Percentiles rank a stretch among this genome's conserved stretches.
These are phyloP conservation scores for Spinacia oleracea DNA, from an alignment of 179 eudicot genomes.

Conservation along the genomic window DNA sequence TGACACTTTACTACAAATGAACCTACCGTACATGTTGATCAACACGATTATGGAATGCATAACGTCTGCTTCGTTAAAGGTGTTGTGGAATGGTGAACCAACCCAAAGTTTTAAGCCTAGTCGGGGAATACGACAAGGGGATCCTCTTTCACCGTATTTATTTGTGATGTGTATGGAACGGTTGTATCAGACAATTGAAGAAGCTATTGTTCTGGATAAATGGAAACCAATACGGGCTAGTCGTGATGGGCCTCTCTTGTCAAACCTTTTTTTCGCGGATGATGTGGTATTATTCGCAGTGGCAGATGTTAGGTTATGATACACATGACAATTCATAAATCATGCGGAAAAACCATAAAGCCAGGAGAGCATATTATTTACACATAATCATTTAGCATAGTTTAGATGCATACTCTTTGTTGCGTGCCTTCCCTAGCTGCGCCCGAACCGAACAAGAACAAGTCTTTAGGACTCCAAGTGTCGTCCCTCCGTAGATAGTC, in stretches of 20 bases:
- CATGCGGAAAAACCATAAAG: too few species aligned
- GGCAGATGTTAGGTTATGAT: too few species aligned
- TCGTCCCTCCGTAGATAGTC: too few species aligned
- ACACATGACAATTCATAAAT: too few species aligned
- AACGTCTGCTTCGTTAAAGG: not conserved
- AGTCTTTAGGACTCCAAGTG: too few species aligned
- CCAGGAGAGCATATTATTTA: too few species aligned
- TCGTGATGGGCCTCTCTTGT: too few species aligned
- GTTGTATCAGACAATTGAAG: not conserved
- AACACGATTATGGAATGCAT: not conserved
- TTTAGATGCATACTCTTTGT: too few species aligned
- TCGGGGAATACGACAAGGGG: not conserved
- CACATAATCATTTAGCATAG: too few species aligned
- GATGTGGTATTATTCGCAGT: too few species aligned
- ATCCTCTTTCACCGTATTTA: slow-evolving; percentile 1
- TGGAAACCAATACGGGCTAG: not conserved
- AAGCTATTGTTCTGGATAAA: not conserved
- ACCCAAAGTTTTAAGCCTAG: not conserved
- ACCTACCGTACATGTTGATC: not conserved
- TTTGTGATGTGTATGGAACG: not conserved
- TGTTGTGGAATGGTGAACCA: not conserved
- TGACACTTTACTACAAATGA: not conserved
- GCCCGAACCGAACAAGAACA: too few species aligned
- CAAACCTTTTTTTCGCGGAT: not conserved
- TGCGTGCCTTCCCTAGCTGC: too few species aligned